These are phyloP conservation scores for Alternaria burnsii DNA, from an alignment of 2,329 filamentous ascomycete genomes.

Conservation along the genomic window DNA sequence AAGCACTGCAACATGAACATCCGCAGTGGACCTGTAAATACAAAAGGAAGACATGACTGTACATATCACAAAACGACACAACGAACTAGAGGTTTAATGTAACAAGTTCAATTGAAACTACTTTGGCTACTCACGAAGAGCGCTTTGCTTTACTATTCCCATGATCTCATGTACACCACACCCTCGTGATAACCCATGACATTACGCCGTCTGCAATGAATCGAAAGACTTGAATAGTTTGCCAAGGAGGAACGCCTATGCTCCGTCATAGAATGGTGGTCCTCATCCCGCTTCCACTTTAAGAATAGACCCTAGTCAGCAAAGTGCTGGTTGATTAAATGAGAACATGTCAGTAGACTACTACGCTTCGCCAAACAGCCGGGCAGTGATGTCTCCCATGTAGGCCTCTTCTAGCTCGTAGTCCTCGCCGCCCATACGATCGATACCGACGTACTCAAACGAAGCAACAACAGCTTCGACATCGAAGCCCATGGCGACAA, in stretches of 20 bases:
- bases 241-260: background rate
- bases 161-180: conserved; percentile 4
- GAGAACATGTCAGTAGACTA: background rate
- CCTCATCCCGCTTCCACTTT: background rate
- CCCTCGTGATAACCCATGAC: background rate
- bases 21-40: fast-evolving
- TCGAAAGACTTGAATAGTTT: background rate
- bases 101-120: conserved; percentile 1
- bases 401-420: conserved; percentile 90
- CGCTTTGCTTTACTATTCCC: background rate
- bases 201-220: conserved; percentile 2
- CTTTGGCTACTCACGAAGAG: background rate
- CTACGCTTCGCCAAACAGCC: conserved; percentile 77
- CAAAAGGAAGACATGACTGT: background rate
- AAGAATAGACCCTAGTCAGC: background rate
- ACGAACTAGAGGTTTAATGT: background rate
- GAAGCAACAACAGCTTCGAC: conserved; percentile 85
- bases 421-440: conserved; percentile 77
- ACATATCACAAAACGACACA: background rate
- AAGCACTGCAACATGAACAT: background rate
- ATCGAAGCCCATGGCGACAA: conserved; percentile 90
- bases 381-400: conserved; percentile 87
- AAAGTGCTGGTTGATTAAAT: background rate
- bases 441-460: conserved; percentile 83
- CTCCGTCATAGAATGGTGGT: background rate